Percentiles rank a stretch among this genome's conserved stretches.
These are phyloP conservation scores for Orobanche coerulescens DNA, from an alignment of 257 asterid genomes.

Conservation along the genomic window DNA sequence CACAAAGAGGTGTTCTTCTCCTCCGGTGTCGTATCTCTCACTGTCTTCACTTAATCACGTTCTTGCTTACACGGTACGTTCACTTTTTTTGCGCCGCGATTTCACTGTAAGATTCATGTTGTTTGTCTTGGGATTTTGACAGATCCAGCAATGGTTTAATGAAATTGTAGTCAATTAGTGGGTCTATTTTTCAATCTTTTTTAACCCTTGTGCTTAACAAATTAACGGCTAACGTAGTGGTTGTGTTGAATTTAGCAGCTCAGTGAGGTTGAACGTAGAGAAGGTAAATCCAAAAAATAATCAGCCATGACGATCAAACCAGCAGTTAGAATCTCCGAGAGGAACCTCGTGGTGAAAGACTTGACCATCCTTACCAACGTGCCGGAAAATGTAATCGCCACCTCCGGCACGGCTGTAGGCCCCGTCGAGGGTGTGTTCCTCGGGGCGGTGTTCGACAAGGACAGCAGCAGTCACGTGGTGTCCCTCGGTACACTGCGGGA, in stretches of 20 bases:
- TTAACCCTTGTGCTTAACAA: no score
- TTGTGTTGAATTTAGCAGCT: no score
- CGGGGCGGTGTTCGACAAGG: constrained; percentile 39
- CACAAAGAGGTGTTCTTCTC: background rate
- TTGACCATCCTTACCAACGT: constrained; percentile 32
- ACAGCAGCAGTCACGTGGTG: constrained; percentile 38
- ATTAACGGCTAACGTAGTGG: no score
- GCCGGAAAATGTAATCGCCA: constrained; percentile 41
- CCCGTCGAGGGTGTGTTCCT: constrained; percentile 38
- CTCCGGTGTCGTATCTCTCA: background rate
- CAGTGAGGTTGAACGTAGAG: constrained; percentile 7
- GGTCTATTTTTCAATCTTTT: no score
- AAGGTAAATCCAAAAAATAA: background rate
- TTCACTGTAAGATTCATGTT: background rate
- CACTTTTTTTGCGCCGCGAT: background rate
- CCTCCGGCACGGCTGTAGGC: constrained; percentile 35
- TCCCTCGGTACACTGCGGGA: constrained; percentile 41
- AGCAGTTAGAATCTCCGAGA: constrained; percentile 32
- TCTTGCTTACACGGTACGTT: constrained; percentile 34
- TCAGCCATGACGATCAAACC: constrained; percentile 44
- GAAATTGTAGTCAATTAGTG: background rate
- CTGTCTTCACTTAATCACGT: constrained; percentile 19
- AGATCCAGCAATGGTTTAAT: background rate
- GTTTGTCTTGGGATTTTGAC: no score
- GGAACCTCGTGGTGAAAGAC: constrained; percentile 41